Conservation (phyloP, 139 green algal species). For the Tetradesmus lagerheimii region DNA sequence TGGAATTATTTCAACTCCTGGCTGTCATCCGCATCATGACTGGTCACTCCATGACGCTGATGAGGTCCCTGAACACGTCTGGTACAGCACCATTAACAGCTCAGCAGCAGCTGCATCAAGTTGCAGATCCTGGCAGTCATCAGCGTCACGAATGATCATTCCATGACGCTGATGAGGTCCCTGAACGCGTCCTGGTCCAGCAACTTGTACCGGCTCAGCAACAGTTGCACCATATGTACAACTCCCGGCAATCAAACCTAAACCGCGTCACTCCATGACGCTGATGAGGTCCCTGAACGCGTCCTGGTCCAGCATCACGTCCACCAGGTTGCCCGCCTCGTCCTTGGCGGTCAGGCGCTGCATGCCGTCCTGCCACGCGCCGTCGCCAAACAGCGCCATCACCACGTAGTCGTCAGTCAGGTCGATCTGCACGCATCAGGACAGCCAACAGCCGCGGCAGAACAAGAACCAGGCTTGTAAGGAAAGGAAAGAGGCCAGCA, state of each 20-base stretch:
- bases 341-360: slow-evolving; percentile 54
- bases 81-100: too few species aligned
- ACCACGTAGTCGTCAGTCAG: slow-evolving; percentile 75
- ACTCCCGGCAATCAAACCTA: not conserved
- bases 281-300: slow-evolving; percentile 61
- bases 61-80: not conserved
- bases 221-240: not conserved
- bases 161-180: slow-evolving; percentile 10
- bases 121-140: too few species aligned
- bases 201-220: too few species aligned
- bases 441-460: not conserved
- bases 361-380: slow-evolving; percentile 56
- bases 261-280: slow-evolving; percentile 48
- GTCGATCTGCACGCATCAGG: slow-evolving; percentile 62
- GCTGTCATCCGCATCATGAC: not conserved
- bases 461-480: too few species aligned
- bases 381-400: slow-evolving; percentile 67
- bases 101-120: not conserved
- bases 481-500: too few species aligned
- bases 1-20: not conserved
- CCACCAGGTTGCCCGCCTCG: slow-evolving; percentile 47
- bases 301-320: slow-evolving; percentile 53
- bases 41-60: not conserved
- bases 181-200: too few species aligned
- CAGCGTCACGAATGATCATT: slow-evolving; percentile 38